Evolutionary conservation across 371 early-diverging fungal genomes (phyloP).

Genomic region (Nematocida sp.): DNA sequence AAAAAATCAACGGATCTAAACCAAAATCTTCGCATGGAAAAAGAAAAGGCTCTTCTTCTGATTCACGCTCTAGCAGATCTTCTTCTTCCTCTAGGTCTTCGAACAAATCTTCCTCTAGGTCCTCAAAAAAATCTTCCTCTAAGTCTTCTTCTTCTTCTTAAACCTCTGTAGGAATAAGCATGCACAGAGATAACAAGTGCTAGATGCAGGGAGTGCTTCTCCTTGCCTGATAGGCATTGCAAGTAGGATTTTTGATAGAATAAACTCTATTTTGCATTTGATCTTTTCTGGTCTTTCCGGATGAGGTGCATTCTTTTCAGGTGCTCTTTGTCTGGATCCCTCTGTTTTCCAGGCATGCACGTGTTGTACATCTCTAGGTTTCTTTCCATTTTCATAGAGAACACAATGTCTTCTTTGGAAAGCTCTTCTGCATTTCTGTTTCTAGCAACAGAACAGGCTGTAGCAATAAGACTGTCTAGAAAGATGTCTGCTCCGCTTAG

Average conservation of each 20-base stretch:
- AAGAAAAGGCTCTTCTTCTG: no score
- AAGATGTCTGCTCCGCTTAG: constrained; percentile 39
- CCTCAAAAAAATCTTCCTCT: no score
- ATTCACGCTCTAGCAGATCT: no score
- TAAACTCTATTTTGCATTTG: neutral
- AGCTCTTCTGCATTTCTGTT: constrained; percentile 25
- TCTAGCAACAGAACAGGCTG: constrained; percentile 39
- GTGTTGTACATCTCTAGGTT: constrained; percentile 27
- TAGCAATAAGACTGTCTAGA: constrained; percentile 40
- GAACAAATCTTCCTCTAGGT: no score
- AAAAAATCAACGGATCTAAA: no score
- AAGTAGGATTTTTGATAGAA: neutral
- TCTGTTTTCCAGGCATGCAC: neutral
- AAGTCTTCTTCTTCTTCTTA: no score
- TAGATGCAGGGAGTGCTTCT: no score
- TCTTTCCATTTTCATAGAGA: constrained; percentile 35
- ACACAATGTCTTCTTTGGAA: constrained; percentile 43
- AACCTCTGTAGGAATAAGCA: no score
- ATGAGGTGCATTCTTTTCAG: constrained; percentile 19
- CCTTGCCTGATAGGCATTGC: neutral
- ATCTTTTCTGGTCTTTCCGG: constrained; percentile 24
- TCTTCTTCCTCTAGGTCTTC: no score
- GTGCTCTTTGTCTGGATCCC: constrained; percentile 49
- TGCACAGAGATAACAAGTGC: neutral
- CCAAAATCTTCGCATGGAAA: no score